Evolutionary conservation across 495 filamentous ascomycete species (phyloP).

Genomic region (Penicillium subrubescens): DNA sequence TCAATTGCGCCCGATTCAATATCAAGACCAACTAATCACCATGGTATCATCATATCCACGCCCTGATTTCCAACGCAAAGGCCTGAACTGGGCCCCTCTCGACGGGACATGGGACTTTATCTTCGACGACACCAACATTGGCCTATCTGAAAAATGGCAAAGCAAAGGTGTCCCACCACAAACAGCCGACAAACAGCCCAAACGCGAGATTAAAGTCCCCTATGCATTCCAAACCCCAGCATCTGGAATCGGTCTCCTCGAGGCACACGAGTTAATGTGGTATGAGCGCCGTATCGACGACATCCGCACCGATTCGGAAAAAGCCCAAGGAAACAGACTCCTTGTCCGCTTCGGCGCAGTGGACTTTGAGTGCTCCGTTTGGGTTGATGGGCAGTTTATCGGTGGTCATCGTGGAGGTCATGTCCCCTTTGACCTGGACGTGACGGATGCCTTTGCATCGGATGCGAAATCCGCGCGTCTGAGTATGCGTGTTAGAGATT

Average conservation of each 20-base stretch:
- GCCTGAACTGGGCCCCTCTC: conserved; percentile 54
- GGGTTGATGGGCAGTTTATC: conserved; percentile 30
- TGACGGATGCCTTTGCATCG: conserved; percentile 26
- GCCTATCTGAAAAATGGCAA: conserved; percentile 40
- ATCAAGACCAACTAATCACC: neutral
- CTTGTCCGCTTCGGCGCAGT: conserved; percentile 42
- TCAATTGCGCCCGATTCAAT: conserved; percentile 32
- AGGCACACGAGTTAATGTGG: conserved; percentile 62
- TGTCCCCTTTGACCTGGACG: conserved; percentile 41
- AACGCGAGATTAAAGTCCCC: conserved; percentile 54
- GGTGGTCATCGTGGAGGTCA: conserved; percentile 39
- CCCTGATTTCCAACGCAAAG: conserved; percentile 56
- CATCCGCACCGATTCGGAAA: conserved; percentile 38
- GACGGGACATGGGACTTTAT: conserved; percentile 58
- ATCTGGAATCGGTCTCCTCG: conserved; percentile 54
- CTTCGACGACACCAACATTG: conserved; percentile 59
- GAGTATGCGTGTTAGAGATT: conserved; percentile 36
- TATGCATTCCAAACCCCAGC: conserved; percentile 61
- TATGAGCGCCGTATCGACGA: conserved; percentile 55
- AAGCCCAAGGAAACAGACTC: conserved; percentile 18
- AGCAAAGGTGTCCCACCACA: conserved; percentile 28
- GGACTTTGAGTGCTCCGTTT: conserved; percentile 41
- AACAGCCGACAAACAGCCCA: conserved; percentile 15
- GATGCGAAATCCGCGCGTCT: conserved; percentile 15
- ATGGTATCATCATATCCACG: conserved; percentile 41